Conservation (phyloP, 352 stramenopile genomes). For the Phytopythium cucurbitacearum region DNA sequence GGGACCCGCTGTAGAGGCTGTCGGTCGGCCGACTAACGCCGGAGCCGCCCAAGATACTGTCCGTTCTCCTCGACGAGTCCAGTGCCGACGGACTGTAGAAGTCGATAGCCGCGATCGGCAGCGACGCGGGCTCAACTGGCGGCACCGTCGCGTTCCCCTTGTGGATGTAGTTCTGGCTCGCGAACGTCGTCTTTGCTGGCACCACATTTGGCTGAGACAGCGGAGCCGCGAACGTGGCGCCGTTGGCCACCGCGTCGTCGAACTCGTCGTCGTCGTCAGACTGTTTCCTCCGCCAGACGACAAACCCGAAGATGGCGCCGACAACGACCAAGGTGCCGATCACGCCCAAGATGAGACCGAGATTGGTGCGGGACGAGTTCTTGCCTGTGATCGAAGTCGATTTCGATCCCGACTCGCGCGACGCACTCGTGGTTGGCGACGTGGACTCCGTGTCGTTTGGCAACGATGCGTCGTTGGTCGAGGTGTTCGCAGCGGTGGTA, state of each 20-base stretch:
- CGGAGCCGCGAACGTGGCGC: slow-evolving; percentile 4
- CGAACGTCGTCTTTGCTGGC: slow-evolving; percentile 13
- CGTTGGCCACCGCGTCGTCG: slow-evolving; percentile 1
- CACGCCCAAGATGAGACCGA: slow-evolving; percentile 51
- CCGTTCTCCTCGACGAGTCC: slow-evolving; percentile 25
- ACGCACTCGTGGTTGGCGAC: not conserved
- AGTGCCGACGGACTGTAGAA: slow-evolving; percentile 52
- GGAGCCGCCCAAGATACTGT: slow-evolving; percentile 36
- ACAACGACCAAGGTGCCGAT: slow-evolving; percentile 34
- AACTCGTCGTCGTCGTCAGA: slow-evolving; percentile 53
- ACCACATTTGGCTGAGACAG: slow-evolving; percentile 10
- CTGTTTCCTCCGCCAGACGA: slow-evolving; percentile 49
- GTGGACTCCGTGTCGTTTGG: slow-evolving; percentile 14
- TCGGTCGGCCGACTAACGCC: not conserved
- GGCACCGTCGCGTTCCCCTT: slow-evolving; percentile 7
- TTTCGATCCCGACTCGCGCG: too few relatives aligned
- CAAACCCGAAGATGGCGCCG: slow-evolving; percentile 52
- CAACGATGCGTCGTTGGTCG: slow-evolving; percentile 15
- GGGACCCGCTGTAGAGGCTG: slow-evolving; percentile 1
- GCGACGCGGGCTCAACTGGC: slow-evolving; percentile 3
- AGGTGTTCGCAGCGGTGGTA: not conserved
- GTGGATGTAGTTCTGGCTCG: slow-evolving; percentile 10
- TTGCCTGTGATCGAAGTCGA: slow-evolving; percentile 25
- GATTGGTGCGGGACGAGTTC: slow-evolving; percentile 23
- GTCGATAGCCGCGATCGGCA: slow-evolving; percentile 10